Percentiles rank a stretch among this genome's conserved stretches.
Conservation (phyloP, 148 eudicot genomes). For the Tetragonia tetragonoides region DNA sequence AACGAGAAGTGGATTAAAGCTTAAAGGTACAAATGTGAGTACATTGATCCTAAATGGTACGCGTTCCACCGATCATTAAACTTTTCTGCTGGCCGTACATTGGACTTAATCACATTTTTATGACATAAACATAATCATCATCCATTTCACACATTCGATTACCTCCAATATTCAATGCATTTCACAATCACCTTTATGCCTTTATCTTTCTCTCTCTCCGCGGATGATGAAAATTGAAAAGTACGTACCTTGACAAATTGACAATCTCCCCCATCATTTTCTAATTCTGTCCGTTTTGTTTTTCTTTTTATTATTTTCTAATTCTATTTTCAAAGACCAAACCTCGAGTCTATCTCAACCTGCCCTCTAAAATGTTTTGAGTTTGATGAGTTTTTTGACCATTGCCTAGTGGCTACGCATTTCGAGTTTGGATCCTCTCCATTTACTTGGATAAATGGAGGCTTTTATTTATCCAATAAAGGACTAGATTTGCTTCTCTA, state of each 20-base stretch:
- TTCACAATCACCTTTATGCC: background rate
- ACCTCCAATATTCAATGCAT: constrained; percentile 16
- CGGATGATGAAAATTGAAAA: too few species aligned
- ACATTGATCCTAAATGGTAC: constrained; percentile 19
- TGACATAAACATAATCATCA: background rate
- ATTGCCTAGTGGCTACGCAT: background rate
- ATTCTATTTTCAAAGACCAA: background rate
- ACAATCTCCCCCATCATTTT: too few species aligned
- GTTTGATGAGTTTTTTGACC: background rate
- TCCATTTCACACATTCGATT: background rate
- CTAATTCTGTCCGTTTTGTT: background rate
- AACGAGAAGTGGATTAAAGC: background rate
- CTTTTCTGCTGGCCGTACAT: constrained; percentile 10
- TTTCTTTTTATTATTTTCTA: too few species aligned
- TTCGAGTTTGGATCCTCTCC: too few species aligned
- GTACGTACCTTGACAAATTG: too few species aligned
- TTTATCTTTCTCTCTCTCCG: background rate
- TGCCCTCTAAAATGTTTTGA: background rate
- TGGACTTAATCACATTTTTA: background rate
- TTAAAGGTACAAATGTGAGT: constrained; percentile 9
- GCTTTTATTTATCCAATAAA: too few species aligned
- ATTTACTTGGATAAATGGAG: too few species aligned
- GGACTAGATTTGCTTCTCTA: too few species aligned
- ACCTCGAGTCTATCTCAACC: background rate
- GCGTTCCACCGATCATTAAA: background rate